Conservation (phyloP, 306 rosid genomes). For the Prunus persica region DNA sequence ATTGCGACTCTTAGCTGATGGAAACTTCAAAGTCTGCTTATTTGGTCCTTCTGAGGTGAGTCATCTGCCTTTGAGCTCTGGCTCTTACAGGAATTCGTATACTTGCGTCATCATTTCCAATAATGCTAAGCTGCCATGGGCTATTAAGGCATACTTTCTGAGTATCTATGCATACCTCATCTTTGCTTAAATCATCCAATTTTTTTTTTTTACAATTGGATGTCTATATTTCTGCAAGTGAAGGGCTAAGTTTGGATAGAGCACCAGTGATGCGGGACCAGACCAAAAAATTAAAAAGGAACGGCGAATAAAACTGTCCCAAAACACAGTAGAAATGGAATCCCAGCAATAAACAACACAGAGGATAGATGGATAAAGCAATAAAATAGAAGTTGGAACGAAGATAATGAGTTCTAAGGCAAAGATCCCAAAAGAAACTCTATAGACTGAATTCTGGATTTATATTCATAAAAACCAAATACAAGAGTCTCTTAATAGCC, state of each 20-base stretch:
- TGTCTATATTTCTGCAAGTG: neutral
- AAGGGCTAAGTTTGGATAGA: neutral
- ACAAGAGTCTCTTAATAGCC: too few species aligned
- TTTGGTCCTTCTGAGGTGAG: constrained; percentile 96
- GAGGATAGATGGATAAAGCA: too few species aligned
- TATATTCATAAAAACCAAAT: too few species aligned
- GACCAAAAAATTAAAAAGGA: neutral
- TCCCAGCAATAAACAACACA: too few species aligned
- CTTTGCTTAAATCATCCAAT: neutral
- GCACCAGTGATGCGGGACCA: neutral
- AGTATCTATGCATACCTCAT: neutral
- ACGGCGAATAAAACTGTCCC: neutral
- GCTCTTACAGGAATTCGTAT: constrained; percentile 10
- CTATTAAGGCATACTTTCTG: neutral
- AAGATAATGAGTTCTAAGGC: too few species aligned
- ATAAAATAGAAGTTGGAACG: too few species aligned
- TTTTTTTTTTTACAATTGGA: neutral
- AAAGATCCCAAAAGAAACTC: too few species aligned
- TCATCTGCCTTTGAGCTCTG: constrained; percentile 15
- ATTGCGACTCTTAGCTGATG: constrained; percentile 88
- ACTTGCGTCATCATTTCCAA: neutral
- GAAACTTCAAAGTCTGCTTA: constrained; percentile 91
- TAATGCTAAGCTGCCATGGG: neutral
- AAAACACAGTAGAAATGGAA: too few species aligned
- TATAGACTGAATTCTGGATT: too few species aligned